Base-by-base conservation (phyloP, 1,139 yeast genomes). In the Torulaspora globosa region DNA sequence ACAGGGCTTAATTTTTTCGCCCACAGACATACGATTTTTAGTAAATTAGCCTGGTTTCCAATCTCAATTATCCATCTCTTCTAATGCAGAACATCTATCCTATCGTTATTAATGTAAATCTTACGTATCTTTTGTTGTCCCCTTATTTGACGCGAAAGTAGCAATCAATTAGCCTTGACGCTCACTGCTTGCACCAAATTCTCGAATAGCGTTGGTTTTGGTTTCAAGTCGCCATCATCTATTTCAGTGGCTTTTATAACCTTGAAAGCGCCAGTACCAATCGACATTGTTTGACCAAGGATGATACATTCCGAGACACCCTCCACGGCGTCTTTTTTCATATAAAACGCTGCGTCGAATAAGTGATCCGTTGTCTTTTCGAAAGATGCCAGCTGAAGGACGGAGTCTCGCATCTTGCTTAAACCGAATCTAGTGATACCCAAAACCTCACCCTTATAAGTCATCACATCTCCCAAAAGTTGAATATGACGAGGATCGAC, bases 401-500 rank as follows among this genome's bases (percentile, higher is more conserved):
- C 98, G 34, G 96, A 87, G 67, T 94, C 98, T 73, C 98, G 82
- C 98, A 94, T 92, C 68, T 94, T 94, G 61, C 97, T 90, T 58
- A 94, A 75, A 57, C 99, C 99, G 62, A 94, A 94, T 70, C 99
- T 79, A 3, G 99, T 94, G 63, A 94, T 94, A 68, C 99, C 98
- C 59, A 94, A 75, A 6, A 94, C 96, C 65, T 94, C 98, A 50
- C 99, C 99, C 71, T 92, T 94, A 68, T 88, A 94, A 0, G 97
- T 88, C 99, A 94, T 94, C 47, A 94, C 98, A 67, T 94, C 99
- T 53, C 98, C 98, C 53, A 94, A 72, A 43, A 94, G 73, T 71
- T 92, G 98, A 66, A 94, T 89, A 70, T 94, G 99, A 74, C 99
- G 95, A 53, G 98, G 98, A 74, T 94, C 99, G 48, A 94, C 97